Evolutionary conservation across 192 early-diverging fungal species (phyloP).

Genomic region (Rhizophagus clarus): DNA sequence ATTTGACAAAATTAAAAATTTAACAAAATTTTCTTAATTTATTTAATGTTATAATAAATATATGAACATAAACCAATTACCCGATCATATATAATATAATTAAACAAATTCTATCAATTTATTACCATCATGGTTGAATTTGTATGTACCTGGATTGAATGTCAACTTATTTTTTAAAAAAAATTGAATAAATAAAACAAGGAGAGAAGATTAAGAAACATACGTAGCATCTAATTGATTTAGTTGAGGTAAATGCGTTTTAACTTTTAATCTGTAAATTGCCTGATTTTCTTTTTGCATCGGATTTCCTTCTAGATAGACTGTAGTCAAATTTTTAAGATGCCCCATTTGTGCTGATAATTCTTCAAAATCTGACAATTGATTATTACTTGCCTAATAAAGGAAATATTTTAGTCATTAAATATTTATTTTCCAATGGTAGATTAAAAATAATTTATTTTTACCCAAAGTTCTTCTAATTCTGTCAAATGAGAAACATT

Average conservation of each 20-base stretch:
- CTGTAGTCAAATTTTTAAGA: conserved; percentile 69
- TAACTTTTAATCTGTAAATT: conserved; percentile 87
- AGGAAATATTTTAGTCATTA: not conserved
- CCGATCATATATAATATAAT: too few relatives aligned
- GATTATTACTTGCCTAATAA: conserved; percentile 70
- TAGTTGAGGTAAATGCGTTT: conserved; percentile 79
- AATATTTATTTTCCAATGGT: not conserved
- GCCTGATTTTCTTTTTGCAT: conserved; percentile 74
- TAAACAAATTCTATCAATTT: too few relatives aligned
- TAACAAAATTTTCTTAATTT: too few relatives aligned
- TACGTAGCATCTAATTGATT: conserved; percentile 91
- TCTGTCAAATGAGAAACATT: conserved; percentile 66
- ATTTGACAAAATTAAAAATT: not conserved
- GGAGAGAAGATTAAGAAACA: conserved; percentile 24
- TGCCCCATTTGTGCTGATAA: conserved; percentile 68
- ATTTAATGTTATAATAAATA: too few relatives aligned
- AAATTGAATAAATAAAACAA: conserved; percentile 11
- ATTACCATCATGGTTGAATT: too few relatives aligned
- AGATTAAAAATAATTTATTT: conserved; percentile 34
- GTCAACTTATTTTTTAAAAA: not conserved
- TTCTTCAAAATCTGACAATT: conserved; percentile 75
- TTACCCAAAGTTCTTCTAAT: conserved; percentile 91
- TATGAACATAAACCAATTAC: too few relatives aligned
- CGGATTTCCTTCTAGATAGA: conserved; percentile 97
- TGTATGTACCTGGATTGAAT: too few relatives aligned